Percentiles rank a stretch among this genome's conserved stretches.
Evolutionary conservation across 176 grass and related monocot genomes (phyloP).

Genomic region (Alopecurus myosuroides): DNA sequence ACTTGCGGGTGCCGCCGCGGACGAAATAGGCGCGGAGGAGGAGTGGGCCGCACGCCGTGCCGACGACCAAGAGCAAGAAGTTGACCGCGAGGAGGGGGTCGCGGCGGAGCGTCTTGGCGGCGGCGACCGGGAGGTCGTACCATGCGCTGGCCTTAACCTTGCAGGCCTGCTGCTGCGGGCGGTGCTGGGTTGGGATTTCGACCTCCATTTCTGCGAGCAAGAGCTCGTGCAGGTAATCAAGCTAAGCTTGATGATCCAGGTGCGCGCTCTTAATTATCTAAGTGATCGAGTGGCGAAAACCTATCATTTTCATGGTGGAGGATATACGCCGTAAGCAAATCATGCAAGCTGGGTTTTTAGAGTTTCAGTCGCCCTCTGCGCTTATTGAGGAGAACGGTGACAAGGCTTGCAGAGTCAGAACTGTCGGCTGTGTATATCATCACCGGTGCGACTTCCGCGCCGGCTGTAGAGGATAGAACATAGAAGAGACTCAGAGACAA

Average conservation of each 20-base stretch:
- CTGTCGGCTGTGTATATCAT: not conserved
- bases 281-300: not conserved
- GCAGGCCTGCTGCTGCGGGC: not conserved
- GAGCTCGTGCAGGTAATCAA: not conserved
- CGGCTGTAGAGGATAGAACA: not conserved
- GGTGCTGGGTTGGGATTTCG: not conserved
- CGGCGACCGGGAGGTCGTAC: not conserved
- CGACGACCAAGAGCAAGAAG: slow-evolving; percentile 57
- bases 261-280: not conserved
- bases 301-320: not conserved
- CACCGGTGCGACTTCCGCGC: not conserved
- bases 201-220: not conserved
- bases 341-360: not conserved
- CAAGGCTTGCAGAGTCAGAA: not conserved
- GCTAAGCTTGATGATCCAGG: not conserved
- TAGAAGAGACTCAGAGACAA: not conserved
- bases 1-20: slow-evolving; percentile 59
- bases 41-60: slow-evolving; percentile 46
- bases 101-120: not conserved
- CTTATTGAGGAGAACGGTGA: not conserved
- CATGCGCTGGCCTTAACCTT: not conserved
- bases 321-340: not conserved
- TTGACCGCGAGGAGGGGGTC: slow-evolving; percentile 39
- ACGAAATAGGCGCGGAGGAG: slow-evolving; percentile 73
- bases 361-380: not conserved